These are phyloP conservation scores for Paecilomyces fulvus DNA, from an alignment of 2,329 filamentous ascomycete species.

Conservation along the genomic window DNA sequence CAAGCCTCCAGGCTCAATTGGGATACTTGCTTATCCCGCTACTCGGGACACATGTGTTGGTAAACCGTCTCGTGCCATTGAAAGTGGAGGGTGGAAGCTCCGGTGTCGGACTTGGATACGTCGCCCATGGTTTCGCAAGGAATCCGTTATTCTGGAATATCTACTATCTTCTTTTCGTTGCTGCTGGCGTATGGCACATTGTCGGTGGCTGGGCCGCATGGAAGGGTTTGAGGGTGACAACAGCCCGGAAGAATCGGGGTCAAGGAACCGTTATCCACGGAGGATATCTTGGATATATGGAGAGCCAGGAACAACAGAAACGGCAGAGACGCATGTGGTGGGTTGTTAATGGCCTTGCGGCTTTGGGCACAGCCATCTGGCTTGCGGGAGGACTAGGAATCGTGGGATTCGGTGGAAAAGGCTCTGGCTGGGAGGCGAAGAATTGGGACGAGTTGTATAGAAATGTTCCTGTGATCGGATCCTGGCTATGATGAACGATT, in stretches of 20 bases:
- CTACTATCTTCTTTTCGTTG: conserved; percentile 62
- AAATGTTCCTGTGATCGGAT: conserved; percentile 49
- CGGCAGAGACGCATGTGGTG: conserved; percentile 59
- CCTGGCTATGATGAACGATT: conserved; percentile 35
- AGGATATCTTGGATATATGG: conserved; percentile 30
- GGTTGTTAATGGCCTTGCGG: conserved; percentile 57
- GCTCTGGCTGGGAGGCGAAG: conserved; percentile 68
- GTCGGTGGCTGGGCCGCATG: conserved; percentile 81
- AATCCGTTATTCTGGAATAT: conserved; percentile 58
- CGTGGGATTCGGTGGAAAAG: conserved; percentile 61
- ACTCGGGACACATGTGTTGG: conserved; percentile 60
- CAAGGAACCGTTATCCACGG: conserved; percentile 22
- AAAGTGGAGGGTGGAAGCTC: conserved; percentile 73
- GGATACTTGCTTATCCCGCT: conserved; percentile 64
- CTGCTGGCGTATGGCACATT: conserved; percentile 64
- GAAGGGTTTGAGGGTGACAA: conserved; percentile 49
- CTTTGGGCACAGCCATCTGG: conserved; percentile 59
- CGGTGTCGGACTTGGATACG: conserved; percentile 75
- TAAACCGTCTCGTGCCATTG: conserved; percentile 69
- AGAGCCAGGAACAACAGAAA: conserved; percentile 45
- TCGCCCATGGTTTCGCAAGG: conserved; percentile 74
- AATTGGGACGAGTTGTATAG: conserved; percentile 69
- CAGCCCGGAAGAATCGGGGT: conserved; percentile 18
- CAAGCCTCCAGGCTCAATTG: conserved; percentile 61
- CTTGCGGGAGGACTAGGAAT: conserved; percentile 71